Conservation (phyloP, 208 protist genomes). For the Acanthamoeba lugdunensis region DNA sequence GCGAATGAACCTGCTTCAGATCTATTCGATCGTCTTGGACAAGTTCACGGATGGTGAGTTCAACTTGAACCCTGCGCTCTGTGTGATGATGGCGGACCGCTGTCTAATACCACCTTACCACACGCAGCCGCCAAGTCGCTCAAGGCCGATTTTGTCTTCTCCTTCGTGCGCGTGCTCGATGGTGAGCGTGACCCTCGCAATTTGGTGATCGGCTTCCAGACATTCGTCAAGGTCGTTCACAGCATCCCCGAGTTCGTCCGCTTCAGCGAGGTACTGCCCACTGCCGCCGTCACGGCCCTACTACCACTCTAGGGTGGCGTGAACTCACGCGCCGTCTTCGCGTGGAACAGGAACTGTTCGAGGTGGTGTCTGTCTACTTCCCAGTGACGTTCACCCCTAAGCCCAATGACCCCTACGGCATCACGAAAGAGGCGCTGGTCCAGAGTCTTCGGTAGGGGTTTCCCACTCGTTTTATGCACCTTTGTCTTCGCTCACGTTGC, state of each 20-base stretch:
- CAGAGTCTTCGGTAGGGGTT: neutral
- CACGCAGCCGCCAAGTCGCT: constrained; percentile 66
- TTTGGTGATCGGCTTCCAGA: constrained; percentile 74
- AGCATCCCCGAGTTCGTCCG: constrained; percentile 75
- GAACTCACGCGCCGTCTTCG: too few relatives aligned
- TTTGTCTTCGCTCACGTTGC: neutral
- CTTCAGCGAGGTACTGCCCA: constrained; percentile 73
- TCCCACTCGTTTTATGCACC: too few relatives aligned
- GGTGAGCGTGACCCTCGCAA: constrained; percentile 81
- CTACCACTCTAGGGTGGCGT: neutral
- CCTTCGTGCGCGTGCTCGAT: constrained; percentile 79
- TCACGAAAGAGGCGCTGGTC: constrained; percentile 77
- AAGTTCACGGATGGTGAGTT: neutral
- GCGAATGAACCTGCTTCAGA: constrained; percentile 41
- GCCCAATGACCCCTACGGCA: constrained; percentile 75
- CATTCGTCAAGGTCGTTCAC: constrained; percentile 72
- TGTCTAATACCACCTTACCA: neutral
- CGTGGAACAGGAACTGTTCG: constrained; percentile 75
- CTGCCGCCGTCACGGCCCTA: neutral
- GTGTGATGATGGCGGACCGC: neutral
- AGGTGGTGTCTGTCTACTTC: constrained; percentile 79
- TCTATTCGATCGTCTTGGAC: constrained; percentile 15
- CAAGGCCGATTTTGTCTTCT: constrained; percentile 79
- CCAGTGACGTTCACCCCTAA: constrained; percentile 82
- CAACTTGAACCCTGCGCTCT: neutral